Evolutionary conservation across 139 green algal genomes (phyloP).

Genomic region (Coelastrella sp.): DNA sequence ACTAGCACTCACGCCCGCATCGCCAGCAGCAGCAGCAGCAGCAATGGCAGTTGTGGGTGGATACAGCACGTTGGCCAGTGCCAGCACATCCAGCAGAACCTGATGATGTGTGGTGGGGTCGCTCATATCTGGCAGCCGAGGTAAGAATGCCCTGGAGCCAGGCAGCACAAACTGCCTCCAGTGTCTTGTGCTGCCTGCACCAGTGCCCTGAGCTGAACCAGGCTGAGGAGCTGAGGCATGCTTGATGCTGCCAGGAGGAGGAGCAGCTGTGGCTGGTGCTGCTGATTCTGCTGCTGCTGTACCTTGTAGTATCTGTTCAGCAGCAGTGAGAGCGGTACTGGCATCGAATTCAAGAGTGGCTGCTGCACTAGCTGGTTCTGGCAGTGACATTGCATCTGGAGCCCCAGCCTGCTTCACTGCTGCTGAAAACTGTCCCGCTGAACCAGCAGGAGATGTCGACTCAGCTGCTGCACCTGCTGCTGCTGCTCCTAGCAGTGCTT

Average conservation of each 20-base stretch:
- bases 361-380: not conserved
- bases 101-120: slow-evolving; percentile 1
- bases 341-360: not conserved
- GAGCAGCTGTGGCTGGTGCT: not conserved
- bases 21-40: slow-evolving; percentile 6
- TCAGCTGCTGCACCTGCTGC: not conserved
- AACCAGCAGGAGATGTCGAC: no score
- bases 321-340: not conserved
- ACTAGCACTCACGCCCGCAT: not conserved
- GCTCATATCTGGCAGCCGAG: not conserved
- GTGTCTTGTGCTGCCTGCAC: not conserved
- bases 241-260: not conserved
- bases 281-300: not conserved
- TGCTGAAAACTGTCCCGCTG: not conserved
- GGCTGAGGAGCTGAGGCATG: not conserved
- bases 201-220: not conserved
- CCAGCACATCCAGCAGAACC: slow-evolving; percentile 28
- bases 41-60: not conserved
- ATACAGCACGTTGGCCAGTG: slow-evolving; percentile 25
- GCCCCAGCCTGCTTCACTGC: no score
- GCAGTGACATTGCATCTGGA: not conserved
- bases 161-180: slow-evolving; percentile 21
- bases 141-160: slow-evolving; percentile 10
- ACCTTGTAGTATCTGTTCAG: not conserved
- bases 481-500: not conserved